Evolutionary conservation across 2,329 filamentous ascomycete species (phyloP).

Genomic region (Monosporascus sp.): DNA sequence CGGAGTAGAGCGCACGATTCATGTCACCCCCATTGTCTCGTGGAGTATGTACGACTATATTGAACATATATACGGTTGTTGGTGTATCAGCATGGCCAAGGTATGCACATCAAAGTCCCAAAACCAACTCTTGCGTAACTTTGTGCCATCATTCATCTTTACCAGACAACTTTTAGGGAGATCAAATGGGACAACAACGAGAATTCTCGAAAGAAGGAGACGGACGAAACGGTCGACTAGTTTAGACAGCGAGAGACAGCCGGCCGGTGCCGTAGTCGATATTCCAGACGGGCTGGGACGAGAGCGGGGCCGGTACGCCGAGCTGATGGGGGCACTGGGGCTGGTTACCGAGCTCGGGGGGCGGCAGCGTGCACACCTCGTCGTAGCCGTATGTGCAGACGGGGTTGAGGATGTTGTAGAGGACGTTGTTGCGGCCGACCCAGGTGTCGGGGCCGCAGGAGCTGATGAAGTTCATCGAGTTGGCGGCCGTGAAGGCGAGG

Average conservation of each 20-base stretch:
- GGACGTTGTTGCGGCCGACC: constrained; percentile 42
- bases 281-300: constrained; percentile 38
- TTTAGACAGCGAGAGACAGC: constrained; percentile 6
- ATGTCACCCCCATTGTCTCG: not conserved
- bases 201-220: not conserved
- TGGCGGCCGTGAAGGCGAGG: constrained; percentile 41
- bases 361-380: constrained; percentile 41
- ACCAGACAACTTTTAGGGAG: not conserved
- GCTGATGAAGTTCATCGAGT: constrained; percentile 48
- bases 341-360: constrained; percentile 37
- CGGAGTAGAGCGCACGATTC: not conserved
- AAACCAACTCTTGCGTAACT: too few species aligned
- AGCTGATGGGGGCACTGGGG: constrained; percentile 37
- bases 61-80: not conserved
- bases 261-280: constrained; percentile 41
- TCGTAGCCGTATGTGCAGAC: constrained; percentile 41
- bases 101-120: not conserved
- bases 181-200: not conserved
- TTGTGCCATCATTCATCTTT: too few species aligned
- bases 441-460: constrained; percentile 38
- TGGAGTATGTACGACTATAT: not conserved
- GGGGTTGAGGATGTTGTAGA: constrained; percentile 48
- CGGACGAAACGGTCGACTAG: not conserved
- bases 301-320: constrained; percentile 31
- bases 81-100: not conserved